phyloP scores from a whole-genome alignment of 2,329 filamentous ascomycete genomes.

The Aspergillus fumigatus region DNA sequence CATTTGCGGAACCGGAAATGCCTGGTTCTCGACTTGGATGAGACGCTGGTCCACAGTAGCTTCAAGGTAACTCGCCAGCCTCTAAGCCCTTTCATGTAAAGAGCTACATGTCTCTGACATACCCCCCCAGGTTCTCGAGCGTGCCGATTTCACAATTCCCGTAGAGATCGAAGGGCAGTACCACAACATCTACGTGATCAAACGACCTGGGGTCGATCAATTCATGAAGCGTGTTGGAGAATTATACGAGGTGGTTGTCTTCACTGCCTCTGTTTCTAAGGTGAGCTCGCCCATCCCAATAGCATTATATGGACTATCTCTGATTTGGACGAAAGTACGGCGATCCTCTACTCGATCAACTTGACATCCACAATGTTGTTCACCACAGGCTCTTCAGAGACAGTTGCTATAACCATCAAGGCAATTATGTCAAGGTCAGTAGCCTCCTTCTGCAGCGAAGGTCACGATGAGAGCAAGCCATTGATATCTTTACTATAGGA shows the following conservation, averaged over 20 bases:
- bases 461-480: neutral
- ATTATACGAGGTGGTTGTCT: constrained; percentile 96
- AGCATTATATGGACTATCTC: neutral
- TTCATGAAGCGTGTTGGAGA: constrained; percentile 99
- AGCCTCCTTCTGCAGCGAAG: neutral
- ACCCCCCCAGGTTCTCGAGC: constrained; percentile 73
- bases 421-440: constrained; percentile 87
- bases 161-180: constrained; percentile 99
- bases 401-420: constrained; percentile 98
- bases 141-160: constrained; percentile 97
- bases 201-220: constrained; percentile 94
- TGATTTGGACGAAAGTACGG: constrained; percentile 63
- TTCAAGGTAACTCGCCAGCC: constrained; percentile 69
- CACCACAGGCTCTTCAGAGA: constrained; percentile 96
- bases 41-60: constrained; percentile 95
- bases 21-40: constrained; percentile 89
- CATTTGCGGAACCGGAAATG: constrained; percentile 87
- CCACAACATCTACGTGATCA: constrained; percentile 99
- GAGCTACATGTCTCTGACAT: constrained; percentile 2
- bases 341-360: constrained; percentile 89
- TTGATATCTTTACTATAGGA: constrained; percentile 51
- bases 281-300: constrained; percentile 43
- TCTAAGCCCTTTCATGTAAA: neutral
- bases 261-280: constrained; percentile 97
- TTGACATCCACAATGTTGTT: constrained; percentile 95